A percentile compares a stretch with the other conserved stretches of the same genome.
phyloP scores from a whole-genome alignment of 768 basidiomycete species.

The Mycena venus region DNA sequence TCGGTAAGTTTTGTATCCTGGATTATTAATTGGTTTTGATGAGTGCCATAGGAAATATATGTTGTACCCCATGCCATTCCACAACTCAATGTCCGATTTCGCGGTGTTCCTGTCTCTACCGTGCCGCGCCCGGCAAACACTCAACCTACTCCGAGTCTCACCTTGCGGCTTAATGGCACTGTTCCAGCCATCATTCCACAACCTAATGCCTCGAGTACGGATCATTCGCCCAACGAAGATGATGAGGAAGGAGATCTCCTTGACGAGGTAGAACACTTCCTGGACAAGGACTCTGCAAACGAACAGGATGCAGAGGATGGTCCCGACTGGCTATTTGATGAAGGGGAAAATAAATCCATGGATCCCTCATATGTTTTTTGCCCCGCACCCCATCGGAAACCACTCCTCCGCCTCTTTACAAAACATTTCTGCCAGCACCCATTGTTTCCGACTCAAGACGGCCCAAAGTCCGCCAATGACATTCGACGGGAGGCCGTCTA shows the following conservation, averaged over 20 bases:
- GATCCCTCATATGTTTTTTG: conserved; percentile 43
- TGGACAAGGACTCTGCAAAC: background rate
- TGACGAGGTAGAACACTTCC: background rate
- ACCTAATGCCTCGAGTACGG: background rate
- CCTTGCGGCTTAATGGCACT: background rate
- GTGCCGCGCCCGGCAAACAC: background rate
- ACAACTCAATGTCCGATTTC: background rate
- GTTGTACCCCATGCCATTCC: background rate
- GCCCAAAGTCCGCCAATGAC: conserved; percentile 28
- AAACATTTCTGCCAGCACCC: conserved; percentile 48
- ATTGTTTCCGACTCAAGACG: conserved; percentile 37
- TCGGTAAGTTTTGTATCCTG: background rate
- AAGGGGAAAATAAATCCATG: conserved; percentile 32
- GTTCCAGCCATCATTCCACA: background rate
- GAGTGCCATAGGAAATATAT: conserved; percentile 21
- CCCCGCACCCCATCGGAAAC: conserved; percentile 42
- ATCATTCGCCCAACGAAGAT: background rate
- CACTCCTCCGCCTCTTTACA: conserved; percentile 41
- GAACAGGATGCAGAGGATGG: conserved; percentile 1
- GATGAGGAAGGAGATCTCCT: background rate
- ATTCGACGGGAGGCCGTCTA: conserved; percentile 43
- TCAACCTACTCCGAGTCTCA: background rate
- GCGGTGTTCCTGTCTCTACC: background rate
- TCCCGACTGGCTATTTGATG: conserved; percentile 40
- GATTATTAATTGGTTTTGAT: background rate